These are phyloP conservation scores for Calonectria henricotiae DNA, from an alignment of 2,329 filamentous ascomycete genomes.

Conservation along the genomic window DNA sequence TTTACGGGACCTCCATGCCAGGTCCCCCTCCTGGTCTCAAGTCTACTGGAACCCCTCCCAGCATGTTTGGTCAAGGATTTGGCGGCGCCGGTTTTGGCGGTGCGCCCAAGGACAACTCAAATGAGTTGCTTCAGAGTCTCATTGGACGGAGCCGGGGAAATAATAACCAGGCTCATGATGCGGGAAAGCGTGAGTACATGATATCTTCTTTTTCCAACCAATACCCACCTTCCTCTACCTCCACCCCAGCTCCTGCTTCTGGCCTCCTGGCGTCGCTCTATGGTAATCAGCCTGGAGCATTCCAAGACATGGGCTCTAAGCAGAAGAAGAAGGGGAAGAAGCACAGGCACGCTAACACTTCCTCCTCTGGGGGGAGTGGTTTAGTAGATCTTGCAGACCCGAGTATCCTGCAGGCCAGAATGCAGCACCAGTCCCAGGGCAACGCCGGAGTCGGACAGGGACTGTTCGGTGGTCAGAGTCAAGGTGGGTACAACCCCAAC, in stretches of 20 bases:
- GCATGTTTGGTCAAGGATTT: conserved; percentile 95
- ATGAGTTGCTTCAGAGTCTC: conserved; percentile 82
- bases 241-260: conserved; percentile 90
- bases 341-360: conserved; percentile 99
- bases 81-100: conserved; percentile 80
- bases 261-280: conserved; percentile 94
- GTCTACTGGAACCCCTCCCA: conserved; percentile 93
- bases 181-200: conserved; percentile 98
- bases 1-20: conserved; percentile 88
- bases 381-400: conserved; percentile 99
- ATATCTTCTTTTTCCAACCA: conserved; percentile 93
- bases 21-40: conserved; percentile 96
- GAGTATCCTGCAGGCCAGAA: conserved; percentile 98
- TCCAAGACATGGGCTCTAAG: conserved; percentile 94
- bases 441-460: conserved; percentile 90
- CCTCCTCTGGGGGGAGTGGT: conserved; percentile 98
- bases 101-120: conserved; percentile 79
- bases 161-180: conserved; percentile 83
- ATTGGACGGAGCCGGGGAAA: conserved; percentile 80
- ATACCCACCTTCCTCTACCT: conserved; percentile 86
- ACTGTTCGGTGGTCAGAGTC: conserved; percentile 87
- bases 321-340: conserved; percentile 99
- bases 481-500: conserved; percentile 95
- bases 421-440: conserved; percentile 89
- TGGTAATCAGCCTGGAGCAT: conserved; percentile 86